Evolutionary conservation across 805 yeast genomes (phyloP).

Genomic region (Candida berthetii): DNA sequence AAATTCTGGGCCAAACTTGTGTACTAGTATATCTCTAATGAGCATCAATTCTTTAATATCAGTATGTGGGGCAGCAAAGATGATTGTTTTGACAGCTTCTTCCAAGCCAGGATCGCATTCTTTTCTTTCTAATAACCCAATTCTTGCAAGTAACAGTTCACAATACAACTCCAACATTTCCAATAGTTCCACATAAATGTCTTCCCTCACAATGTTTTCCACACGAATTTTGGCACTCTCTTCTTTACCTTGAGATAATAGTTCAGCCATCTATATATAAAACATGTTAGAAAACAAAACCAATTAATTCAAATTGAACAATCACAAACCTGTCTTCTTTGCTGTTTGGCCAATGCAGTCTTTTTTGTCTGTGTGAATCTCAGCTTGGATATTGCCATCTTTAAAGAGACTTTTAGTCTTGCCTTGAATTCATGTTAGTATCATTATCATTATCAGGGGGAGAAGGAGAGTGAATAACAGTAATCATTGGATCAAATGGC

Average conservation of each 20-base stretch:
- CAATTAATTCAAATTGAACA: background rate
- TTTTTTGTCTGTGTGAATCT: slow-evolving; percentile 67
- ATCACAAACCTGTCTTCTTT: slow-evolving; percentile 39
- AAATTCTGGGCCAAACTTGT: slow-evolving; percentile 66
- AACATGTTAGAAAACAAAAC: background rate
- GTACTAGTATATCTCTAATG: slow-evolving; percentile 55
- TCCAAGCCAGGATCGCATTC: slow-evolving; percentile 24
- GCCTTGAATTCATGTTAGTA: no score
- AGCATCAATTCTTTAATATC: slow-evolving; percentile 67
- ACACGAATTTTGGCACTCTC: slow-evolving; percentile 79
- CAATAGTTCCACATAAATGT: slow-evolving; percentile 68
- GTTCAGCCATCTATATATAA: slow-evolving; percentile 55
- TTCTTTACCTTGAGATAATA: slow-evolving; percentile 65
- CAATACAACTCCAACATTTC: slow-evolving; percentile 80
- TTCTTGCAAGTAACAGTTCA: slow-evolving; percentile 72
- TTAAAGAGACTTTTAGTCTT: slow-evolving; percentile 31
- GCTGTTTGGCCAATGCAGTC: slow-evolving; percentile 69
- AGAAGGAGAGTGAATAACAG: no score
- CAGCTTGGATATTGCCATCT: slow-evolving; percentile 66
- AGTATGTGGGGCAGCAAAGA: slow-evolving; percentile 64
- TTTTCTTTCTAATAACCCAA: slow-evolving; percentile 43
- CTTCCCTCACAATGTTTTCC: slow-evolving; percentile 80
- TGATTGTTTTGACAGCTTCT: slow-evolving; percentile 69
- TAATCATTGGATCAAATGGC: no score
- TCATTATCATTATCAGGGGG: no score